These are phyloP conservation scores for Solanum sitiens DNA, from an alignment of 257 asterid species.

Conservation along the genomic window DNA sequence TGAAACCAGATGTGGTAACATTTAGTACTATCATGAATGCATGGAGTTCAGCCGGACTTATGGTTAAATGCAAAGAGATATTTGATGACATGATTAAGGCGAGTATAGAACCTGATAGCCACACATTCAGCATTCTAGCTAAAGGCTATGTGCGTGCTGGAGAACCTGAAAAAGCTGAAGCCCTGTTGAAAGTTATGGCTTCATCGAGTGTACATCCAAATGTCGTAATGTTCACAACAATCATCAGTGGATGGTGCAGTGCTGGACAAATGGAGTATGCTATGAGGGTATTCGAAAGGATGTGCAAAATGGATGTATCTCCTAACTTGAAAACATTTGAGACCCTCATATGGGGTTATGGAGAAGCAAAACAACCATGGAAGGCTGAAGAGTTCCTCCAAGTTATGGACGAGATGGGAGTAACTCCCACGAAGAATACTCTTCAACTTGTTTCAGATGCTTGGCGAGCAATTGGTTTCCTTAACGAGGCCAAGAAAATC, in stretches of 20 bases:
- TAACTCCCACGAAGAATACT: conserved; percentile 43
- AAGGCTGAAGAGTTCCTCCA: conserved; percentile 69
- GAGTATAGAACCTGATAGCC: conserved; percentile 68
- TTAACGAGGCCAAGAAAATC: conserved; percentile 52
- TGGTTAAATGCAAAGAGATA: conserved; percentile 71
- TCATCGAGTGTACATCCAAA: conserved; percentile 54
- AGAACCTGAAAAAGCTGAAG: conserved; percentile 66
- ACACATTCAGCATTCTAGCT: conserved; percentile 85
- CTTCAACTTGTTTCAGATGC: conserved; percentile 82
- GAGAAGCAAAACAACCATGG: conserved; percentile 90
- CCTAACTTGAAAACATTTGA: conserved; percentile 80
- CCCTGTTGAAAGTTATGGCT: conserved; percentile 41
- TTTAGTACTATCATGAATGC: conserved; percentile 95
- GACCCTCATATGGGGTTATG: conserved; percentile 91
- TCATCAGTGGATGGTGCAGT: conserved; percentile 97
- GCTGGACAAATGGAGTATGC: conserved; percentile 72
- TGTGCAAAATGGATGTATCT: conserved; percentile 50
- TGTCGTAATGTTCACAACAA: conserved; percentile 78
- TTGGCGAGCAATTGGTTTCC: conserved; percentile 74
- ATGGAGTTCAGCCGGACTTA: conserved; percentile 79
- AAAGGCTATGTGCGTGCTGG: conserved; percentile 87
- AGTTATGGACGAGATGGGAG: conserved; percentile 48
- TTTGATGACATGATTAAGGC: conserved; percentile 67
- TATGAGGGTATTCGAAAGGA: conserved; percentile 34
- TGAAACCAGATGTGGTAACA: conserved; percentile 81